A percentile compares a stretch with the other conserved stretches of the same genome.
Evolutionary conservation across 805 yeast species (phyloP).

Genomic region (Candida arabinofermentans): DNA sequence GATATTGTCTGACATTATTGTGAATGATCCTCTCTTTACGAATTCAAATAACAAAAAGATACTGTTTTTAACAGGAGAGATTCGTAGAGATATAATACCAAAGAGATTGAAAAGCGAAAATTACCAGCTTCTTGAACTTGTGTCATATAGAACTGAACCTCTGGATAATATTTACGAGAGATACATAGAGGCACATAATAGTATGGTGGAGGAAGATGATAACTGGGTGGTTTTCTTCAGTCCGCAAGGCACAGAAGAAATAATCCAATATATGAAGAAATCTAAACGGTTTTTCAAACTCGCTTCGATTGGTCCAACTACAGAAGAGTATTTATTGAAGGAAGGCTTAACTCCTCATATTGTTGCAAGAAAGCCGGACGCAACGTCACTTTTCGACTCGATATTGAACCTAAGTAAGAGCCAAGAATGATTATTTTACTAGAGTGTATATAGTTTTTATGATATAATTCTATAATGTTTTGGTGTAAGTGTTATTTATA

Average conservation of each 20-base stretch:
- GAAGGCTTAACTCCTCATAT: constrained; percentile 56
- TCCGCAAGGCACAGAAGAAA: constrained; percentile 77
- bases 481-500: background rate
- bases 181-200: constrained; percentile 28
- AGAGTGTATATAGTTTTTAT: background rate
- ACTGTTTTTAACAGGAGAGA: constrained; percentile 81
- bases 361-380: constrained; percentile 71
- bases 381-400: constrained; percentile 49
- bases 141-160: constrained; percentile 65
- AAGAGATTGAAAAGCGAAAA: constrained; percentile 43
- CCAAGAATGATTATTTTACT: constrained; percentile 1
- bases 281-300: constrained; percentile 33
- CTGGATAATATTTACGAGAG: constrained; percentile 40
- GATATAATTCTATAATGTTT: background rate
- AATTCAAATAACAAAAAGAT: constrained; percentile 30
- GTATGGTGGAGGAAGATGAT: constrained; percentile 9
- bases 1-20: constrained; percentile 59
- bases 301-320: constrained; percentile 93
- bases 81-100: constrained; percentile 80
- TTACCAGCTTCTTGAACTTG: constrained; percentile 49
- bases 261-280: constrained; percentile 40
- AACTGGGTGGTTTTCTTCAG: constrained; percentile 86
- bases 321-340: constrained; percentile 54
- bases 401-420: constrained; percentile 14
- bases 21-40: constrained; percentile 30